phyloP scores from a whole-genome alignment of 768 basidiomycete genomes.

The Tulasnella sp. region DNA sequence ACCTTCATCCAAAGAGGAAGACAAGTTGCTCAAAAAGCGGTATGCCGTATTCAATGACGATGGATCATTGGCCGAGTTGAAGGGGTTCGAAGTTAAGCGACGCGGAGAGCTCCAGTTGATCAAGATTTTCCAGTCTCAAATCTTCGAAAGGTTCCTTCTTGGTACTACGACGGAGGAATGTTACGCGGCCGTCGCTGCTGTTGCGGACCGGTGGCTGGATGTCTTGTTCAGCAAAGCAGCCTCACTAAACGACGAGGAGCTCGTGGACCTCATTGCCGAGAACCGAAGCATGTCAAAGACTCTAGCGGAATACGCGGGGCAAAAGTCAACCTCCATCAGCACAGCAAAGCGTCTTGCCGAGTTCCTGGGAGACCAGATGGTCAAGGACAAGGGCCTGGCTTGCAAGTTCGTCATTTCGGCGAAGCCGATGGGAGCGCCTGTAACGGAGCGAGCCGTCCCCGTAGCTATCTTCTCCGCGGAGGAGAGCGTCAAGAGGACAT shows the following conservation, averaged over 20 bases:
- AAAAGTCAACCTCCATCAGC: constrained; percentile 97
- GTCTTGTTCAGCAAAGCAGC: constrained; percentile 82
- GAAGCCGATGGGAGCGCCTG: constrained; percentile 84
- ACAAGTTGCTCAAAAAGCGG: constrained; percentile 95
- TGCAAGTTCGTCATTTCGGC: constrained; percentile 99
- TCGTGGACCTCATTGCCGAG: constrained; percentile 96
- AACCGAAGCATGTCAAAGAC: constrained; percentile 98
- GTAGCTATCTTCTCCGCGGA: constrained; percentile 98
- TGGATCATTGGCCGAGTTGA: constrained; percentile 93
- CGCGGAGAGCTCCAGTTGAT: constrained; percentile 95
- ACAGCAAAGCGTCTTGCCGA: constrained; percentile 92
- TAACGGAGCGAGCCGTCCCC: constrained; percentile 94
- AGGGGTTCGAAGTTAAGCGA: constrained; percentile 98
- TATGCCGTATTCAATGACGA: constrained; percentile 99
- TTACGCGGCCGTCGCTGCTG: constrained; percentile 78
- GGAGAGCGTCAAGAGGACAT: constrained; percentile 77
- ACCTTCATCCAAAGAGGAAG: constrained; percentile 98
- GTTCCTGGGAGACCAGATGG: constrained; percentile 97
- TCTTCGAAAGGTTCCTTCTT: constrained; percentile 95
- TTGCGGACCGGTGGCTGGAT: constrained; percentile 96
- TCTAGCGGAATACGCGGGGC: constrained; percentile 87
- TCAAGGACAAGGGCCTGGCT: constrained; percentile 97
- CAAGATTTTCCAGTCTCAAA: constrained; percentile 98
- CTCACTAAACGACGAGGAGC: constrained; percentile 80
- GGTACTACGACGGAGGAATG: constrained; percentile 92